A percentile compares a stretch with the other conserved stretches of the same genome.
phyloP scores from a whole-genome alignment of 306 rosid genomes.

The Datisca glomerata region DNA sequence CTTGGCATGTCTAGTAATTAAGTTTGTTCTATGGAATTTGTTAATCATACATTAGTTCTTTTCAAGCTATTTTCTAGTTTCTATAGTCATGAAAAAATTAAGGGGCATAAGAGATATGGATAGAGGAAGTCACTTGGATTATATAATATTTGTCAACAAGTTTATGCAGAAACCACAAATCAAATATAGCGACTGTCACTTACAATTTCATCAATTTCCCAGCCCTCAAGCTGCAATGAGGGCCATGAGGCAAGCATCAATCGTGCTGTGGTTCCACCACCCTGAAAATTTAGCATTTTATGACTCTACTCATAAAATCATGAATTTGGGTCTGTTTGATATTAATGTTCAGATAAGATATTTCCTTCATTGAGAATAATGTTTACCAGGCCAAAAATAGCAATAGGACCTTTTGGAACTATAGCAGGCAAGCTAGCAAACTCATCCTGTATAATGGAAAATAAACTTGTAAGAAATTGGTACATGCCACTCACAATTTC shows the following conservation, averaged over 20 bases:
- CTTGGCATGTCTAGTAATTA: no score
- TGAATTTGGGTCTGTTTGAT: slow-evolving; percentile 1
- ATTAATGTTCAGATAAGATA: slow-evolving; percentile 2
- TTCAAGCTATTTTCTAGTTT: no score
- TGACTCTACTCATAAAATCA: slow-evolving; percentile 9
- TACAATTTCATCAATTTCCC: slow-evolving; percentile 91
- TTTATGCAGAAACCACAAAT: slow-evolving; percentile 4
- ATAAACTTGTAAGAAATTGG: slow-evolving; percentile 17
- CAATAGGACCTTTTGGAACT: slow-evolving; percentile 83
- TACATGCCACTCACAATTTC: background rate
- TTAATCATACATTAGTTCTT: no score
- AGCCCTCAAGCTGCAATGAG: slow-evolving; percentile 80
- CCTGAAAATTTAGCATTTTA: slow-evolving; percentile 40
- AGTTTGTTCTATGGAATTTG: no score
- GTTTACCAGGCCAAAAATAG: slow-evolving; percentile 84
- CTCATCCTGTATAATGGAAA: slow-evolving; percentile 78
- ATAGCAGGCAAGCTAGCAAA: slow-evolving; percentile 87
- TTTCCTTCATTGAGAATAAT: background rate
- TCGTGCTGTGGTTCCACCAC: slow-evolving; percentile 89
- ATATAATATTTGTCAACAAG: no score
- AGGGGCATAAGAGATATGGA: no score
- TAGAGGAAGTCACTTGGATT: no score
- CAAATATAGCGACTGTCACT: slow-evolving; percentile 17
- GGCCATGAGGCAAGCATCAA: slow-evolving; percentile 92
- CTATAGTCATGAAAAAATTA: no score